Percentiles rank a stretch among this genome's conserved stretches.
These are phyloP conservation scores for Calycina marina DNA, from an alignment of 2,329 filamentous ascomycete species.

Conservation along the genomic window DNA sequence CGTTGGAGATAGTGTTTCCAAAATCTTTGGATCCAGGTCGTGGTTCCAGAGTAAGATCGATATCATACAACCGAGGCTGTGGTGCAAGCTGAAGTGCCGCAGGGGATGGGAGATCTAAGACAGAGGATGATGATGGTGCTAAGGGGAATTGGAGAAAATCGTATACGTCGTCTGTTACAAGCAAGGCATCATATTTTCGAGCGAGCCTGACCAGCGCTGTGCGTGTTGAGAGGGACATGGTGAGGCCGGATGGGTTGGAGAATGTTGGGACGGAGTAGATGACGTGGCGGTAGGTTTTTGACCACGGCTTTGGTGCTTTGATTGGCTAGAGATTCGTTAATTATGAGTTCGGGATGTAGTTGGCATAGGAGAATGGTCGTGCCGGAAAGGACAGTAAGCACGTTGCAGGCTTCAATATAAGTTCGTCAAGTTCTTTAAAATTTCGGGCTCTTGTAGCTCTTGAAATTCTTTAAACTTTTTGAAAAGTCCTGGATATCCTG, in stretches of 20 bases:
- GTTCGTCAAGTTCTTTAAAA: too few relatives aligned
- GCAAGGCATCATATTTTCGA: slow-evolving; percentile 63
- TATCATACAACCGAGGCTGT: slow-evolving; percentile 61
- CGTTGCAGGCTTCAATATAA: too few relatives aligned
- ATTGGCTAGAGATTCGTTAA: slow-evolving; percentile 2
- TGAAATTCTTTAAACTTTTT: too few relatives aligned
- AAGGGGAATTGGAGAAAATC: slow-evolving; percentile 73
- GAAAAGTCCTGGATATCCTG: too few relatives aligned
- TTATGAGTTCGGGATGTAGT: too few relatives aligned
- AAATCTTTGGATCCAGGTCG: slow-evolving; percentile 43
- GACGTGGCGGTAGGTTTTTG: slow-evolving; percentile 73
- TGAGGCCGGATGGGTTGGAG: slow-evolving; percentile 75
- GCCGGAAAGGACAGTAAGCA: too few relatives aligned
- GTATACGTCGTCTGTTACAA: slow-evolving; percentile 86
- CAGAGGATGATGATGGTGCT: slow-evolving; percentile 14
- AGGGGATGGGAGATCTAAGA: slow-evolving; percentile 1
- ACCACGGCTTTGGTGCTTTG: slow-evolving; percentile 32
- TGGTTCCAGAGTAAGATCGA: slow-evolving; percentile 55
- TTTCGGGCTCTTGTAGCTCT: too few relatives aligned
- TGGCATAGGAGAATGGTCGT: too few relatives aligned
- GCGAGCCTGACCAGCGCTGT: slow-evolving; percentile 60
- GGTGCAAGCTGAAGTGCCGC: slow-evolving; percentile 10
- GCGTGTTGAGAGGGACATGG: slow-evolving; percentile 58
- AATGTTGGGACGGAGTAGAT: slow-evolving; percentile 85
- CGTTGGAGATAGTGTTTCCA: slow-evolving; percentile 74